phyloP scores from a whole-genome alignment of 2,329 filamentous ascomycete genomes.

The Colletotrichum sp. region DNA sequence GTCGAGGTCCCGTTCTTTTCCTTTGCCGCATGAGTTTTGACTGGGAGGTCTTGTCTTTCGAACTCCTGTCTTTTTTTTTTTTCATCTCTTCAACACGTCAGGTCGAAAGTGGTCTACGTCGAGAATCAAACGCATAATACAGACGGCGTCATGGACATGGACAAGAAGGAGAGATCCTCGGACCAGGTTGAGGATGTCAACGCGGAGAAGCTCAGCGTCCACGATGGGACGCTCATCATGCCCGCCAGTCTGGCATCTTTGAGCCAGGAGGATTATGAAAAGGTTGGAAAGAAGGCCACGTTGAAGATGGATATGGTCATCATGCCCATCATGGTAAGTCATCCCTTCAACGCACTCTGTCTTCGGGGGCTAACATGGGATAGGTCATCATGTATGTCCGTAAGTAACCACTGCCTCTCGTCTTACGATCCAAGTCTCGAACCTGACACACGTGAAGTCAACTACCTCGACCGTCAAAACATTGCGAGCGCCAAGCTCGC shows the following conservation, averaged over 20 bases:
- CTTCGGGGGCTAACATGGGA: not conserved
- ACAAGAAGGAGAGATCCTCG: not conserved
- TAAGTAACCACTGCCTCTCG: not conserved
- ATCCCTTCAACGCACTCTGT: rapidly evolving
- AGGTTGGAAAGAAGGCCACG: constrained; percentile 18
- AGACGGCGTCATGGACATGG: not conserved
- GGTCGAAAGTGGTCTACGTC: not conserved
- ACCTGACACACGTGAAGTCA: constrained; percentile 5
- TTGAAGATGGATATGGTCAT: constrained; percentile 28
- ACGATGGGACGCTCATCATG: constrained; percentile 16
- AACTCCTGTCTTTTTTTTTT: not conserved
- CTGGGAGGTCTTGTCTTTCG: not conserved
- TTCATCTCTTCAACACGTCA: not conserved
- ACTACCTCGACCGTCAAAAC: constrained; percentile 33
- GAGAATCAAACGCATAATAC: not conserved
- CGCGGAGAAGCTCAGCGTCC: not conserved
- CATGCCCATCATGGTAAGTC: constrained; percentile 23
- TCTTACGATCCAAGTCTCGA: rapidly evolving
- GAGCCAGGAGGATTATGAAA: constrained; percentile 18
- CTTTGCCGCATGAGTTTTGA: not conserved
- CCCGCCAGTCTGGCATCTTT: constrained; percentile 24
- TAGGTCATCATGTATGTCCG: constrained; percentile 28
- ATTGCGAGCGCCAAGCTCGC: constrained; percentile 36
- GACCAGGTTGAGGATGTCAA: constrained; percentile 6
- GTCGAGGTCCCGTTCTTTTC: not conserved